Evolutionary conservation across 768 basidiomycete genomes (phyloP), one percentile per base, ranked within the genome.

Genomic region (Boletus fagicola): DNA sequence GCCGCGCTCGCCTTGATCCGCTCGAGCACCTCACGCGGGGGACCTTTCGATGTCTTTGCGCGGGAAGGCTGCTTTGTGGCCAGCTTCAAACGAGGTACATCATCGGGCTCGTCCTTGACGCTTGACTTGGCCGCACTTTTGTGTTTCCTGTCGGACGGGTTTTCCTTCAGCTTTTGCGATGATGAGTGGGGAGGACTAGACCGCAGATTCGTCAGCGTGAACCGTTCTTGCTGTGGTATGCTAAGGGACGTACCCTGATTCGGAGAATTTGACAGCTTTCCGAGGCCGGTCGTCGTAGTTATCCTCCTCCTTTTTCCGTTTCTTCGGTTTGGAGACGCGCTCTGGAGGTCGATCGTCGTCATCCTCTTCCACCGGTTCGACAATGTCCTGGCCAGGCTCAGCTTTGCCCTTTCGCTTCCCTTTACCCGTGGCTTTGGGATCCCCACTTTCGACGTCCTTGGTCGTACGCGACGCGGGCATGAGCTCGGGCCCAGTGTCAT

Each of bases 11-110:
- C 69, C 49, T 66, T 72, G 31, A 78, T 70, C 49, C 76, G 72
- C 39, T 71, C 70, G 9, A 78, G 69, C 3, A 78, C 72, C 26
- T 75, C 71, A 22, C 62, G 75, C 0, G 78, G 78, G 1, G 75
- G 77, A 8, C 77, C 77, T 59, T 66, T 73, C 15, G 53, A 49
- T 8, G 48, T n/a, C 52, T 65, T 67, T 8, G 59, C n/a, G 11
- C 53, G 61, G 2, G 53, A 53, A 9, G 54, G 44, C 6, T 35
- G 50, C 24, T 58, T 52, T 15, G 16, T 51, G 30, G 43, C 13
- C n/a, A 43, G 28, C 26, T 58, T 58, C 10, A 18, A 35, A 3
- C 12, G 39, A 5, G 30, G 49, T 30, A 3, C n/a, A 39, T 53
- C 45, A 39, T 56, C 48, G 0, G 24, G 7, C 6, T 54, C 44